Evolutionary conservation across 805 yeast species (phyloP).

Genomic region (Myxozyma geophila): DNA sequence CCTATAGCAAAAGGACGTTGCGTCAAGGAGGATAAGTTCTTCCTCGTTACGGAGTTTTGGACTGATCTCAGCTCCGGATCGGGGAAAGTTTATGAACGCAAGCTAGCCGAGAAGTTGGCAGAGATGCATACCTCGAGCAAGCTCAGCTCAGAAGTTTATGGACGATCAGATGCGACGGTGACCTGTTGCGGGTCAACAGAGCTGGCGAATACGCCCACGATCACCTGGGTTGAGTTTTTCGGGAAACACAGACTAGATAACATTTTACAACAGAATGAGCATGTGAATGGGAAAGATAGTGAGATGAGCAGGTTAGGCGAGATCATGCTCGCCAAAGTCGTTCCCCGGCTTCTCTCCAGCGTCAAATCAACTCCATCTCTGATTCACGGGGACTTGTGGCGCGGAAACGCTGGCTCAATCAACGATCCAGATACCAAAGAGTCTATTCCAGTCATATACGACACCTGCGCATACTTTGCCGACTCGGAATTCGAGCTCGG

Average conservation of each 20-base stretch:
- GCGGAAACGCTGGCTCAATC: slow-evolving; percentile 31
- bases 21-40: slow-evolving; percentile 7
- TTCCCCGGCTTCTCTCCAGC: slow-evolving; percentile 19
- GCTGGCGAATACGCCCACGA: slow-evolving; percentile 30
- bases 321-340: slow-evolving; percentile 14
- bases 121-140: slow-evolving; percentile 5
- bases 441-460: slow-evolving; percentile 25
- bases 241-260: slow-evolving; percentile 14
- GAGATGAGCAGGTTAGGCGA: slow-evolving; percentile 17
- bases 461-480: slow-evolving; percentile 34
- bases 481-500: slow-evolving; percentile 37
- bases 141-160: slow-evolving; percentile 8
- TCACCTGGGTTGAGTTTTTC: slow-evolving; percentile 32
- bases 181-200: slow-evolving; percentile 35
- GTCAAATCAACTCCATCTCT: slow-evolving; percentile 22
- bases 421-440: not conserved
- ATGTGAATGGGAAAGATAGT: slow-evolving; percentile 21
- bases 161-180: slow-evolving; percentile 22
- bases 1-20: slow-evolving; percentile 16
- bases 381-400: slow-evolving; percentile 36
- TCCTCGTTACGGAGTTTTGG: slow-evolving; percentile 18
- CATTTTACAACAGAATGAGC: slow-evolving; percentile 27
- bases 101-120: slow-evolving; percentile 23
- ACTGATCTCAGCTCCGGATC: slow-evolving; percentile 15
- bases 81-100: slow-evolving; percentile 23